These are phyloP conservation scores for Apophysomyces trapeziformis DNA, from an alignment of 371 early-diverging fungal species.

Conservation along the genomic window DNA sequence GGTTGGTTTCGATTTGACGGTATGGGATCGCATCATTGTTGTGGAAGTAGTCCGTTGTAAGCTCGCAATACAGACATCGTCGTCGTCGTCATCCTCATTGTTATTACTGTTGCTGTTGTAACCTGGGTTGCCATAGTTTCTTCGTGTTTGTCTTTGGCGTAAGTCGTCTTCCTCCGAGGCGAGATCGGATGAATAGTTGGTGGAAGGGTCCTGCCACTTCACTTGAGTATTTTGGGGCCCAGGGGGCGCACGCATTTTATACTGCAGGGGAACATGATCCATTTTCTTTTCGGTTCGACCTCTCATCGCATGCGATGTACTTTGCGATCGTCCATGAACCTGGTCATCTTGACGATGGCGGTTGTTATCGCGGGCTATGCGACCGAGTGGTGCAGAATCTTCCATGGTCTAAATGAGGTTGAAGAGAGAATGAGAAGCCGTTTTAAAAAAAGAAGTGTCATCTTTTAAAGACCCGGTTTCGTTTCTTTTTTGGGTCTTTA, in stretches of 20 bases:
- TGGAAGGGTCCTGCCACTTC: constrained; percentile 4
- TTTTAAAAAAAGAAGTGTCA: background rate
- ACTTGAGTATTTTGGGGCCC: constrained; percentile 9
- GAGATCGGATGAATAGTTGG: background rate
- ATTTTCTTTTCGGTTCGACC: constrained; percentile 12
- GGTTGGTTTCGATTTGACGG: constrained; percentile 11
- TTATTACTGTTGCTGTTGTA: background rate
- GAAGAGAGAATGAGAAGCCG: background rate
- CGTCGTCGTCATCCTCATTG: constrained; percentile 34
- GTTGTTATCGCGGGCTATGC: background rate
- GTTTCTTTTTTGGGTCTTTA: background rate
- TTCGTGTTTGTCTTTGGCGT: background rate
- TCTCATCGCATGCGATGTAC: background rate
- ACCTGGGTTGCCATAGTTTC: background rate
- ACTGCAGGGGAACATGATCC: constrained; percentile 29
- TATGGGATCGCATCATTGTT: constrained; percentile 12
- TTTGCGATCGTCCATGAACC: constrained; percentile 7
- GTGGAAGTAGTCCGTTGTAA: constrained; percentile 28
- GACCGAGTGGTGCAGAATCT: background rate
- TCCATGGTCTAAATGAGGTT: constrained; percentile 13
- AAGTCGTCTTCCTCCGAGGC: background rate
- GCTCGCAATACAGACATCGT: constrained; percentile 33
- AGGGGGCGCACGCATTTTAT: constrained; percentile 22
- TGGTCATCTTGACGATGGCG: background rate
- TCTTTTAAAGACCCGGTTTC: background rate